phyloP scores from a whole-genome alignment of 768 basidiomycete genomes.

The Dioszegia hungarica region DNA sequence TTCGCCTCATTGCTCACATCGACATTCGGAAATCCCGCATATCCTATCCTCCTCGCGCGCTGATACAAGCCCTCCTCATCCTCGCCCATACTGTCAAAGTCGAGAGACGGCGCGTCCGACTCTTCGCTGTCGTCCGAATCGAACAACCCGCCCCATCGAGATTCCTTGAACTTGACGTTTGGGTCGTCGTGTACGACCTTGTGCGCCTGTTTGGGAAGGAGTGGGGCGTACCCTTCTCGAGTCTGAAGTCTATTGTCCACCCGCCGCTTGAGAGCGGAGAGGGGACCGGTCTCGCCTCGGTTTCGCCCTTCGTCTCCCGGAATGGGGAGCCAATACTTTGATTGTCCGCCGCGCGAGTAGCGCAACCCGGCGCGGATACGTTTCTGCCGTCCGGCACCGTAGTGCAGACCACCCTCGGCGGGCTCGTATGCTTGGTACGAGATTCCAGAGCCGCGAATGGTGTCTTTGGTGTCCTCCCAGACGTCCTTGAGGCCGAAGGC shows the following conservation, averaged over 20 bases:
- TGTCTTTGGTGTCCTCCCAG: slow-evolving; percentile 73
- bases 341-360: slow-evolving; percentile 81
- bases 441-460: slow-evolving; percentile 81
- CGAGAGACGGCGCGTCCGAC: slow-evolving; percentile 50
- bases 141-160: slow-evolving; percentile 17
- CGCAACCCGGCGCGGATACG: slow-evolving; percentile 87
- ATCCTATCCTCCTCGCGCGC: slow-evolving; percentile 72
- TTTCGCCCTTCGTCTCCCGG: slow-evolving; percentile 50
- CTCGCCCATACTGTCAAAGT: slow-evolving; percentile 65
- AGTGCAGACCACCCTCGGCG: slow-evolving; percentile 85
- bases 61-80: slow-evolving; percentile 64
- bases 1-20: slow-evolving; percentile 78
- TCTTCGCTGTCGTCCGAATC: slow-evolving; percentile 43
- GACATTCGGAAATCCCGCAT: slow-evolving; percentile 83
- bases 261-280: slow-evolving; percentile 42
- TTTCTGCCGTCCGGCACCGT: slow-evolving; percentile 76
- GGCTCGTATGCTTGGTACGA: slow-evolving; percentile 96
- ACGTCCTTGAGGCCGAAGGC: slow-evolving; percentile 84
- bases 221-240: slow-evolving; percentile 68
- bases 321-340: slow-evolving; percentile 93
- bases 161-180: background rate
- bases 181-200: slow-evolving; percentile 58
- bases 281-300: slow-evolving; percentile 44
- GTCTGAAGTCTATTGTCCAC: slow-evolving; percentile 49
- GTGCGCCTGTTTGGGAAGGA: slow-evolving; percentile 62